Evolutionary conservation across 75 land plant species (phyloP), one percentile per base, ranked within the genome.

Genomic region (Pinus albicaulis): DNA sequence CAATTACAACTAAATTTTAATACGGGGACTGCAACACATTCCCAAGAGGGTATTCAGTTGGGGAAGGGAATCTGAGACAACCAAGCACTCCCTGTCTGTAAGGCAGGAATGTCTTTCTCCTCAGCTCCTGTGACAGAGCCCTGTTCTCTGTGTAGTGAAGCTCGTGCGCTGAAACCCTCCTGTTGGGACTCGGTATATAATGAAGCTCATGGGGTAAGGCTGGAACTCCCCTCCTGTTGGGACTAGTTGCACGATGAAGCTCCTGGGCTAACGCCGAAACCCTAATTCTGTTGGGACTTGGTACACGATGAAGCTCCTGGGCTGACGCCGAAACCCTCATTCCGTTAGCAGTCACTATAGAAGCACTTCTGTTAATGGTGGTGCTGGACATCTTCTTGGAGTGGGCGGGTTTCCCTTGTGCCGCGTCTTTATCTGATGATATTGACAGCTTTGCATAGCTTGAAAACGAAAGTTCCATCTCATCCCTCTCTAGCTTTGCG

Each of bases 11-110:
- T 44, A 11, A 44, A 44, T 44, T 44, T 44, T 44, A 44, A 7
- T 44, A 7, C 7, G 8, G 52, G 11, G 52, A 8, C 52, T 44
- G 52, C 52, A 7, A 44, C 52, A 44, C 52, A 7, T 44, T 10
- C 7, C 10, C 52, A 1, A 7, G 11, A 0, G 52, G 8, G 52
- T 0, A 44, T 44, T 80, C 23, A 76, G 81, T 56, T 82, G 66
- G 79, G 3, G 90, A 88, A 44, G 79, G 86, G 81, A 91, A 91
- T 1, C 96, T 94, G 48, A 93, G 59, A 80, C 92, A 93, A 12
- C 96, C 92, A 8, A 93, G 80, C 74, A 93, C 60, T 7, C 96
- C 95, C 57, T 89, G 92, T 74, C 80, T 82, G 87, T 88, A 88
- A 20, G 91, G 87, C 12, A 89, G 34, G 77, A 79, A 85, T 11